These are phyloP conservation scores for Kuraishia floccosa DNA, from an alignment of 805 yeast genomes.

Conservation along the genomic window DNA sequence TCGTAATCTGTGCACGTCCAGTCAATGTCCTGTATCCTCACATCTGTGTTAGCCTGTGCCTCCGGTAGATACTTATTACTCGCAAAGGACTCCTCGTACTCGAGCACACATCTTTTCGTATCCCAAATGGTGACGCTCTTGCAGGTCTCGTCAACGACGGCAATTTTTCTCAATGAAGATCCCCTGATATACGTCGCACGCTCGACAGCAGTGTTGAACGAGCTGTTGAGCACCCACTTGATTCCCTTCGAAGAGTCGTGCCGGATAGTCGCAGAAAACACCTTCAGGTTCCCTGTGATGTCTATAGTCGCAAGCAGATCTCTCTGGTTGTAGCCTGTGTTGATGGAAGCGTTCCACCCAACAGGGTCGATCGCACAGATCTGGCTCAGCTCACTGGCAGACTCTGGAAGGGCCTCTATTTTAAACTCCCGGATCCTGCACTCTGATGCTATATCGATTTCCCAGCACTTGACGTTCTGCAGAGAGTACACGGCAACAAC, in stretches of 20 bases:
- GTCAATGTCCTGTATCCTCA: conserved; percentile 57
- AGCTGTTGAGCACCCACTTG: conserved; percentile 40
- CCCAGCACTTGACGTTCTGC: conserved; percentile 29
- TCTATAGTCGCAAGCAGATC: conserved; percentile 51
- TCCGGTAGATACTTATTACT: background rate
- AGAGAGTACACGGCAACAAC: conserved; percentile 38
- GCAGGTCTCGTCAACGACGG: conserved; percentile 50
- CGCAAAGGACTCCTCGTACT: conserved; percentile 37
- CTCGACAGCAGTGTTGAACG: conserved; percentile 43
- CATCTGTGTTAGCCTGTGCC: conserved; percentile 9
- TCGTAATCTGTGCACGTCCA: conserved; percentile 69
- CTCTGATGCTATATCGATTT: conserved; percentile 10
- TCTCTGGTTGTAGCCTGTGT: conserved; percentile 10
- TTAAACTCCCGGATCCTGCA: conserved; percentile 16
- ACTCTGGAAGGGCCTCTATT: conserved; percentile 26
- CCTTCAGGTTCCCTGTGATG: conserved; percentile 31
- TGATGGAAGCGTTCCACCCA: conserved; percentile 29
- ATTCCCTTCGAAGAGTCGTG: conserved; percentile 13
- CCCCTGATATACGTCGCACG: conserved; percentile 51
- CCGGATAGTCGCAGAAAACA: conserved; percentile 30
- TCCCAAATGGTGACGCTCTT: conserved; percentile 70
- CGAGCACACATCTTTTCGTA: conserved; percentile 51
- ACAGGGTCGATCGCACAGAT: conserved; percentile 62
- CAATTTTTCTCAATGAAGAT: conserved; percentile 66
- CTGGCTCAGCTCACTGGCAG: conserved; percentile 23